These are phyloP conservation scores for Erythrophleum fordii DNA, from an alignment of 306 rosid species.

Conservation along the genomic window DNA sequence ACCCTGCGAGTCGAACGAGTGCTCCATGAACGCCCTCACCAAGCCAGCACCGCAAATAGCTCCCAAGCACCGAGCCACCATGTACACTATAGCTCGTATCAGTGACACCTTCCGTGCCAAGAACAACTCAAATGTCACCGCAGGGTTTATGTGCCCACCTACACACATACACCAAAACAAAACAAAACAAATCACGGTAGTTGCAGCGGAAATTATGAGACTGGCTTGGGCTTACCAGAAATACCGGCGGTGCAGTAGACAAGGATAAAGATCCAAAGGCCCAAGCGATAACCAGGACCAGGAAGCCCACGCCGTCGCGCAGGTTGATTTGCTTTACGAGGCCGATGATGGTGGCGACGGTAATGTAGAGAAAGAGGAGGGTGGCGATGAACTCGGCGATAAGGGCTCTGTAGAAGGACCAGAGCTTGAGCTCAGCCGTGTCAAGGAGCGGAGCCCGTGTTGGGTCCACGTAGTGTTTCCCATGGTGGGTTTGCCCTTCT, in stretches of 20 bases:
- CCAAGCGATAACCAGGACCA: conserved; percentile 76
- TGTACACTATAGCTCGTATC: too few species aligned
- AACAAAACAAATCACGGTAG: too few species aligned
- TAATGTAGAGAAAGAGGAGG: conserved; percentile 70
- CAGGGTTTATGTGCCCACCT: conserved; percentile 75
- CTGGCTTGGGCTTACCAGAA: conserved; percentile 44
- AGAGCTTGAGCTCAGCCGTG: conserved; percentile 55
- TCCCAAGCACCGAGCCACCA: too few species aligned
- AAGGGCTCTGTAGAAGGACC: conserved; percentile 70
- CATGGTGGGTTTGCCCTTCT: conserved; percentile 47
- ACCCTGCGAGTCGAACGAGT: conserved; percentile 33
- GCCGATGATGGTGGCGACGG: conserved; percentile 71
- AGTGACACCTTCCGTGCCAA: too few species aligned
- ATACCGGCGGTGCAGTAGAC: conserved; percentile 82
- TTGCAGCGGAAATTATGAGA: too few species aligned
- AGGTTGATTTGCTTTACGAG: conserved; percentile 28
- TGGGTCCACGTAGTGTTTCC: conserved; percentile 70
- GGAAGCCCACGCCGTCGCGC: conserved; percentile 63
- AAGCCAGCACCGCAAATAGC: conserved; percentile 39
- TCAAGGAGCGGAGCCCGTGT: conserved; percentile 71
- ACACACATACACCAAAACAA: neutral
- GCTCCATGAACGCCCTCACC: conserved; percentile 63
- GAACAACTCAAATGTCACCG: too few species aligned
- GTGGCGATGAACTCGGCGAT: conserved; percentile 79
- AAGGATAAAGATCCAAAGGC: conserved; percentile 74